These are phyloP conservation scores for Pelargonium citronellum DNA, from an alignment of 441 rosid species.

Conservation along the genomic window DNA sequence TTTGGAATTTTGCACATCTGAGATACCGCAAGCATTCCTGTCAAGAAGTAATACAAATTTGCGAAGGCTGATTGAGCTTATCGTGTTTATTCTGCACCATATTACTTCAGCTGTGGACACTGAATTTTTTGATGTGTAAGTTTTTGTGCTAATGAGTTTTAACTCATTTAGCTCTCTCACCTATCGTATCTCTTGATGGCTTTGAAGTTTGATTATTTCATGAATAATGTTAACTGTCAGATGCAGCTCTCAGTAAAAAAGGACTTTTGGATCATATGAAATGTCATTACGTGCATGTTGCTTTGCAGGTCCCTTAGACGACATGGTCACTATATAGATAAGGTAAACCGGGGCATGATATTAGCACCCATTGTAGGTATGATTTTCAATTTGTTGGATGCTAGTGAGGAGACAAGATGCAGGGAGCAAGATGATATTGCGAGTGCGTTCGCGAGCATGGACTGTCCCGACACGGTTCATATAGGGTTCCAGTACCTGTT, in stretches of 20 bases:
- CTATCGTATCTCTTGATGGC: no score
- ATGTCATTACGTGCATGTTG: constrained; percentile 5
- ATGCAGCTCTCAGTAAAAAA: not conserved
- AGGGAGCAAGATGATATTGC: constrained; percentile 58
- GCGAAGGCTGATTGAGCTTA: constrained; percentile 78
- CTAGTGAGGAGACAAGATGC: constrained; percentile 35
- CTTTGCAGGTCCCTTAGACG: constrained; percentile 67
- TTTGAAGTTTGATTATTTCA: not conserved
- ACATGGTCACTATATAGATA: constrained; percentile 67
- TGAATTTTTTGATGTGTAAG: constrained; percentile 93
- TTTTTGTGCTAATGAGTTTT: constrained; percentile 19
- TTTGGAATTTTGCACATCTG: constrained; percentile 85
- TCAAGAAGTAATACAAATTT: constrained; percentile 83
- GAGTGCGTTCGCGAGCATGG: constrained; percentile 75
- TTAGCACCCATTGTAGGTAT: constrained; percentile 88
- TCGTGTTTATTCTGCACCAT: constrained; percentile 77
- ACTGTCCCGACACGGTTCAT: constrained; percentile 68
- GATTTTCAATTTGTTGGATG: constrained; percentile 80
- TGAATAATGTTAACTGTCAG: not conserved
- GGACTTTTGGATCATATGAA: not conserved
- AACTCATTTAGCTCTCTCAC: constrained; percentile 7
- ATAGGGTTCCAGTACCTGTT: constrained; percentile 75
- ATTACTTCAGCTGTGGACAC: constrained; percentile 78
- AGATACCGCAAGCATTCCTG: constrained; percentile 83
- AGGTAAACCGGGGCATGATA: constrained; percentile 70